Evolutionary conservation across 2,329 filamentous ascomycete species (phyloP).

Genomic region (Colletotrichum camelliae): DNA sequence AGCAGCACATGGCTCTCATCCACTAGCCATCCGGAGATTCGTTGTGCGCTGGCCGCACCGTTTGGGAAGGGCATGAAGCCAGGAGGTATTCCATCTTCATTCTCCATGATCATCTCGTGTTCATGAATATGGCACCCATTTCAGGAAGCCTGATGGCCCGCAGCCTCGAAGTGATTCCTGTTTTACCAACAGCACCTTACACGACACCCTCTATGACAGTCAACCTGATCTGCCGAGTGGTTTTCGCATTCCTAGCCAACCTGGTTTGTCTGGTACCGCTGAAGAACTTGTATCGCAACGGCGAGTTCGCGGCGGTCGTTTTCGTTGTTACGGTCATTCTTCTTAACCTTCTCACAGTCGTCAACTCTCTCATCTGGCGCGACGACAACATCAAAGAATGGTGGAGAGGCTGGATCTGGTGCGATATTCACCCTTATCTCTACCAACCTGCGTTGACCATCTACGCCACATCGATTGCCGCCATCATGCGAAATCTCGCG

Average conservation of each 20-base stretch:
- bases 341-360: constrained; percentile 52
- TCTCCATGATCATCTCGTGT: background rate
- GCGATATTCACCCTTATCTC: constrained; percentile 55
- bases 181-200: constrained; percentile 11
- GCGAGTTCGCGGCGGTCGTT: constrained; percentile 58
- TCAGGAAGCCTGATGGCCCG: background rate
- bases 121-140: background rate
- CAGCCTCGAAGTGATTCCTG: background rate
- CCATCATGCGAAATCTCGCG: constrained; percentile 60
- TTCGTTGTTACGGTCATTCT: constrained; percentile 52
- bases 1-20: background rate
- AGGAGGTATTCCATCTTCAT: background rate
- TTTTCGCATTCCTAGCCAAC: constrained; percentile 50
- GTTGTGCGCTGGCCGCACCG: background rate
- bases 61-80: background rate
- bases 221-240: constrained; percentile 56
- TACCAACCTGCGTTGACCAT: constrained; percentile 49
- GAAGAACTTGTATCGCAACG: constrained; percentile 53
- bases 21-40: background rate
- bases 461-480: constrained; percentile 57
- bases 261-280: constrained; percentile 56
- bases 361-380: constrained; percentile 60
- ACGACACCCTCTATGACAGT: constrained; percentile 34
- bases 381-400: constrained; percentile 54
- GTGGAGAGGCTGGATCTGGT: constrained; percentile 59